Evolutionary conservation across 75 land plant species (phyloP), one percentile per base, ranked within the genome.

Genomic region (Azolla pinnata): DNA sequence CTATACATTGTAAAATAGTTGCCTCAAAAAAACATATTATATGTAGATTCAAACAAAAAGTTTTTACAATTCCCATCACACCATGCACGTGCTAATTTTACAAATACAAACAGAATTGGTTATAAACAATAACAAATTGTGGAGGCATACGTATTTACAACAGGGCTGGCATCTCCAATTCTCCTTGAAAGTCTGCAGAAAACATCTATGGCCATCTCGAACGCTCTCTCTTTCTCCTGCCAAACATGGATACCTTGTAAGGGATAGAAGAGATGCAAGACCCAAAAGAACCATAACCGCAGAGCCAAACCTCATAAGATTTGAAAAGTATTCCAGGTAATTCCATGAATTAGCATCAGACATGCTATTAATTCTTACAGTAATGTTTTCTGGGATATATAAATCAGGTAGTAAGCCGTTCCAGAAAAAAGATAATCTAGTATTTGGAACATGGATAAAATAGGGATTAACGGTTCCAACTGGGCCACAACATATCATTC

Each of bases 151-250:
- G 66, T 76, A 55, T 69, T 76, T 53, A 81, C 67, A 76, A 93
- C 74, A 31, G 86, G 72, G 33, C 74, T 79, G 75, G 88, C 77
- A 75, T 84, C 79, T 60, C 72, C 58, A 40, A 79, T 68, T 56
- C 77, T 81, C 75, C 84, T 79, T 62, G 76, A 77, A 63, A 93
- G 70, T 86, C 77, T 85, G 78, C 98, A 93, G 64, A 93, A 93
- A 24, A 74, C 59, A 56, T 81, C 83, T 61, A 93, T 78, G 54
- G 83, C 77, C 66, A 68, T 69, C 62, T 83, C 88, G 71, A 93
- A 76, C 57, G 97, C 97, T 59, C 70, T 77, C 68, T 93, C 96
- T 66, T 90, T 93, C 56, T 86, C 98, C 98, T 93, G 84, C 82
- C 76, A 19, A 27, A 10, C 31, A 29, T n/a, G 50, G 27, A n/a